Evolutionary conservation across 1,139 yeast species (phyloP).

Genomic region (Yamadazyma pseudoaaseri): DNA sequence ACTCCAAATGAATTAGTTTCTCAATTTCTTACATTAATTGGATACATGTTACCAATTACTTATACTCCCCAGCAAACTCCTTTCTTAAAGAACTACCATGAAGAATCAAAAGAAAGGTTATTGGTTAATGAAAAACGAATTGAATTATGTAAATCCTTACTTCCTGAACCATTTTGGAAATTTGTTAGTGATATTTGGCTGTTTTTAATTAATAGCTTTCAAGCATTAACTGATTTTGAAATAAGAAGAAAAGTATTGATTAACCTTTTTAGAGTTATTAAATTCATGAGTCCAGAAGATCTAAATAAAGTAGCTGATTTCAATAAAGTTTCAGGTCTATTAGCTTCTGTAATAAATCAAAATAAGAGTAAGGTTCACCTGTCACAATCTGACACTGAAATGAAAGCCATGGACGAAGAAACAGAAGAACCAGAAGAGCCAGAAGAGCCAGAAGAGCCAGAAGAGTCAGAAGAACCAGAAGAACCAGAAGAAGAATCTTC

Average conservation of each 20-base stretch:
- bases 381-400: conserved; percentile 9
- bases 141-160: conserved; percentile 20
- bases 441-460: conserved; percentile 11
- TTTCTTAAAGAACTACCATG: conserved; percentile 25
- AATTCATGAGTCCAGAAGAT: conserved; percentile 23
- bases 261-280: conserved; percentile 54
- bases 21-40: conserved; percentile 55
- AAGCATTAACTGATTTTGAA: conserved; percentile 70
- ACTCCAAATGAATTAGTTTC: conserved; percentile 66
- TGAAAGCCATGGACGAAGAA: conserved; percentile 13
- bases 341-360: conserved; percentile 74
- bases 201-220: conserved; percentile 66
- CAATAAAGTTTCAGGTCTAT: conserved; percentile 42
- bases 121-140: conserved; percentile 29
- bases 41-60: conserved; percentile 54
- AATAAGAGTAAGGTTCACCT: conserved; percentile 31
- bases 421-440: conserved; percentile 10
- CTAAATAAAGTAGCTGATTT: conserved; percentile 21
- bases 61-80: conserved; percentile 32
- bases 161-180: conserved; percentile 27
- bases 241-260: conserved; percentile 62
- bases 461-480: conserved; percentile 4
- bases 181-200: conserved; percentile 57
- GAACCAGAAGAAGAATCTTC: conserved; percentile 5
- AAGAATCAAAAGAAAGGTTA: conserved; percentile 24